phyloP scores from a whole-genome alignment of 1,284 basidiomycete species.

The Ustilago hordei region DNA sequence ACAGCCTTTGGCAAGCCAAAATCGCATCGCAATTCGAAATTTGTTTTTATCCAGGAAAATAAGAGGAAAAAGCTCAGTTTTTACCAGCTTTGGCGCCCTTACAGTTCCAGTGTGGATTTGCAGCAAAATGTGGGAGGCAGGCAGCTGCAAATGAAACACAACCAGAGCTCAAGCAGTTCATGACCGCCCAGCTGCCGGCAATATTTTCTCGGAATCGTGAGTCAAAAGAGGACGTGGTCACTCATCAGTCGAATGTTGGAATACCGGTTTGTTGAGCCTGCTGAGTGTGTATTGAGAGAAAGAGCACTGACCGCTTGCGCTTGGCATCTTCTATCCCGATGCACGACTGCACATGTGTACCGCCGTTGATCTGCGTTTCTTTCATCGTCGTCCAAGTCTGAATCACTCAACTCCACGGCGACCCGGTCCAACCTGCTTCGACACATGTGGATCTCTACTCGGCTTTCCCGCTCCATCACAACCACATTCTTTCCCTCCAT shows the following conservation, averaged over 20 bases:
- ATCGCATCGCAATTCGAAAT: background rate
- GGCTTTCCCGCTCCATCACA: background rate
- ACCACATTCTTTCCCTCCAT: background rate
- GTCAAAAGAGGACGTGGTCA: background rate
- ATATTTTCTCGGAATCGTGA: background rate
- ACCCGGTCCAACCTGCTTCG: constrained; percentile 1
- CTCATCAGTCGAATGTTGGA: background rate
- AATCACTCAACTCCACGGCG: background rate
- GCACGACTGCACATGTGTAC: constrained; percentile 7
- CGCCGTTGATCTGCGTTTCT: constrained; percentile 8
- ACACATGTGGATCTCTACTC: background rate
- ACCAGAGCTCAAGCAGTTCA: background rate
- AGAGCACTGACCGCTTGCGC: background rate
- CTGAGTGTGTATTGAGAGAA: no score
- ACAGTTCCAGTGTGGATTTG: background rate
- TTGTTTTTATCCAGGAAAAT: background rate
- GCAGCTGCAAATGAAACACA: constrained; percentile 1
- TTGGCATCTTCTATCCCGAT: constrained; percentile 6
- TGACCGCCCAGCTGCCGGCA: background rate
- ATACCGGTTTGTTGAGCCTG: background rate
- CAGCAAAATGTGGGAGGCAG: background rate
- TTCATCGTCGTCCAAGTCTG: background rate
- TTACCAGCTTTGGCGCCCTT: background rate
- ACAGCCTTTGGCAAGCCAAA: background rate
- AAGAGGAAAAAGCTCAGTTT: background rate